Conservation (phyloP, 1,139 yeast genomes). For the Entelexis sorbosivorans region DNA sequence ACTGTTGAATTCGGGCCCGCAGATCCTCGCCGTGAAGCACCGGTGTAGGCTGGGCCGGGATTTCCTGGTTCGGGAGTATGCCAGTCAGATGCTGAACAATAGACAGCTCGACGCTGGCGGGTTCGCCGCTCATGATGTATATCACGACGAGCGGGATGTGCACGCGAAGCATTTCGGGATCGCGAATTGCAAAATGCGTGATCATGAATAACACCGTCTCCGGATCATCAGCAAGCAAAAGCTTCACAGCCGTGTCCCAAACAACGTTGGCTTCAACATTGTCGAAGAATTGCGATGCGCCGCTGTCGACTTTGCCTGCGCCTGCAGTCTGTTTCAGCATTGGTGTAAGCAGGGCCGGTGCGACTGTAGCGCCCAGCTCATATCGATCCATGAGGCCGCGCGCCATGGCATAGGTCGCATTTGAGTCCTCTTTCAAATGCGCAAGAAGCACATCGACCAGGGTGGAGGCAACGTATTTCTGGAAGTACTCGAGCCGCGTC, state of each 20-base stretch:
- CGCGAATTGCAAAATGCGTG: constrained; percentile 58
- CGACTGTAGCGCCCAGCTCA: constrained; percentile 73
- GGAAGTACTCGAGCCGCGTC: constrained; percentile 46
- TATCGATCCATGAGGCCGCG: constrained; percentile 77
- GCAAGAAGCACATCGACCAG: constrained; percentile 45
- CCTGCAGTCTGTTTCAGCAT: constrained; percentile 33
- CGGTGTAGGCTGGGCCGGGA: constrained; percentile 7
- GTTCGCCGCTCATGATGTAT: constrained; percentile 24
- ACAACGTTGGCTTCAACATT: constrained; percentile 70
- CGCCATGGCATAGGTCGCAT: constrained; percentile 38
- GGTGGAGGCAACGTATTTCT: constrained; percentile 41
- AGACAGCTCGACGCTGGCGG: not conserved
- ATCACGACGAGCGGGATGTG: constrained; percentile 66
- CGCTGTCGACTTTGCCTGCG: constrained; percentile 39
- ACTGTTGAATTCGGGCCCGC: not conserved
- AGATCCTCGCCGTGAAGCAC: not conserved
- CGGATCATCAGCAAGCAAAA: constrained; percentile 27
- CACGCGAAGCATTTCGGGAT: constrained; percentile 69
- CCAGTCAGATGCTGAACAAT: constrained; percentile 4
- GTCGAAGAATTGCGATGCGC: constrained; percentile 66
- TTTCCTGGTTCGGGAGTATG: constrained; percentile 9
- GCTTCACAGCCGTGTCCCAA: constrained; percentile 53
- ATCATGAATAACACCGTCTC: constrained; percentile 39
- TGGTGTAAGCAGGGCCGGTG: constrained; percentile 61
- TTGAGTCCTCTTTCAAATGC: constrained; percentile 34